Base-by-base conservation (phyloP, 1,139 yeast genomes). In the Yamadazyma buinensis region DNA sequence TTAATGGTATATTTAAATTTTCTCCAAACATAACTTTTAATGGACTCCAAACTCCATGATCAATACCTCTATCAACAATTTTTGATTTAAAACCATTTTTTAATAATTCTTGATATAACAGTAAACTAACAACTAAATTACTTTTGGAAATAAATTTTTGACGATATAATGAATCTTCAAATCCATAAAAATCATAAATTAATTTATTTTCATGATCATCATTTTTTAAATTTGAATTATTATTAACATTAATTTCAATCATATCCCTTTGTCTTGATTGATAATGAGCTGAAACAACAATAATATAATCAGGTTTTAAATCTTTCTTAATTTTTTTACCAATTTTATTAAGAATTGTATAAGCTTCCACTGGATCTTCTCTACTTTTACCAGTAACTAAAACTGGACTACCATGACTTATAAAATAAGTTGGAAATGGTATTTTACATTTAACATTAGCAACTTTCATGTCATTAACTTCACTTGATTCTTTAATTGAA, bases 31-130 rank as follows among this genome's bases (percentile, higher is more conserved):
- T 87, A 18, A 81, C 83, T 48, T 81, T 79, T 38, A 80, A 68
- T 0, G 94, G 90, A 2, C 81, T 87, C 88, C 92, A 84, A 3
- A 72, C 82, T 1, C 95, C 95, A 55, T 84, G 95, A 52, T 84
- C 95, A 15, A 84, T 55, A 4, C 94, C 94, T 37, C 94, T 63
- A 14, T 59, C 52, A 14, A 67, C 59, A 14, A 76, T 44, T 22
- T 59, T 57, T 1, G 78, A 59, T 2, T 61, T 47, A 31, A 83
- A 63, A 0, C 80, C 82, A 10, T 55, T 44, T 4, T 51, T 43
- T 12, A 48, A 45, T 25, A 84, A 58, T 9, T 67, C 56, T 1
- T 59, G 48, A 25, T 65, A 63, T 14, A 84, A 58, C 37, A 65
- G 59, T 14, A 61, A 42, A 0, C 84, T 76, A 7, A 82, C 41